Base-by-base conservation (phyloP, 1,284 basidiomycete genomes). In the Anthracocystis walkeri region DNA sequence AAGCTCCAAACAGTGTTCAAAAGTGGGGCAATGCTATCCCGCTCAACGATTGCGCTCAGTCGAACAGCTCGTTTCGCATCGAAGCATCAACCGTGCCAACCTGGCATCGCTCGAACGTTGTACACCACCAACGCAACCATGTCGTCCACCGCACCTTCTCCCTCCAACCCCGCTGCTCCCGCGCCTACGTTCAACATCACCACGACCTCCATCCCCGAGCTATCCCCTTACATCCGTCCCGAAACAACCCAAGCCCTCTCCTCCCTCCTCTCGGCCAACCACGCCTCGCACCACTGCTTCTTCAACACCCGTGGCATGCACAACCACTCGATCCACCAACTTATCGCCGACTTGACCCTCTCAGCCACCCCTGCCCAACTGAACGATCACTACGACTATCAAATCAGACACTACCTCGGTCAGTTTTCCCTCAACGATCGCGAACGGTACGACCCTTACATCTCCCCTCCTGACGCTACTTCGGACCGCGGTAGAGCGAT, bases 301-400 rank as follows among this genome's bases (percentile, higher is more conserved):
- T 79, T 77, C 68, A 79, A 79, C 60, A 57, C 52, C 11, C 60
- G 33, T 2, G 65, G 65, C 20, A 70, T 79, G 63, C 78, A 79
- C 66, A 79, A 79, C 44, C 78, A 79, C 40, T 29, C 59, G 1
- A 41, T 58, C 1, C 78, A 79, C 60, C 75, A 79, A 16, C 46
- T 79, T 8, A 42, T 79, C 23, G 78, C 78, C 38, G 60, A 58
- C 35, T 31, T 67, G 25, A 64, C 68, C 7, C 61, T 79, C 7
- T 49, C 42, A 4, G 65, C 68, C 7, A 40, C 63, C 1, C 58
- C 72, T 6, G 16, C 41, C 2, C 44, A 65, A 7, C 66, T 75
- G n/a, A 4, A 38, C 0, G 3, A 1, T 2, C 61, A 70, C 44
- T 70, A 55, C 44, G 16, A 40, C 7, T 63, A 78, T 21, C 60